Base-by-base conservation (phyloP, 805 yeast species). In the Wickerhamiella australiensis region DNA sequence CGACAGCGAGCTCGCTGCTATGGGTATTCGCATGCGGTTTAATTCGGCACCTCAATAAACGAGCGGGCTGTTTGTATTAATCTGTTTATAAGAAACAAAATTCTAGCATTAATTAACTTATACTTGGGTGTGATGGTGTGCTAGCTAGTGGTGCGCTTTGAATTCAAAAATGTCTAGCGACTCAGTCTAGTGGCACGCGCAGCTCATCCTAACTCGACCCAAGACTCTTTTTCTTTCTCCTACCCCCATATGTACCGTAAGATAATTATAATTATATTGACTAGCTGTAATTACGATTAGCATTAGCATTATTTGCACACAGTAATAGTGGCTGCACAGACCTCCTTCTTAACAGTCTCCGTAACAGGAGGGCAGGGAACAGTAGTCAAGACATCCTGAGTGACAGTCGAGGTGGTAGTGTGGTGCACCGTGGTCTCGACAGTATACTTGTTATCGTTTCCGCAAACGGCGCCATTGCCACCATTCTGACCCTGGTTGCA, bases 21-120 rank as follows among this genome's bases (percentile, higher is more conserved):
- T 92, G 98, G 97, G 97, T 69, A 87, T 92, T 58, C 80, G 84
- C 67, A 74, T 92, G 82, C 79, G 82, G 56, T 90, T 85, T 70
- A 85, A 85, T 60, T 94, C 88, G 47, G 80, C 75, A 49, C 95
- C 72, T 2, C 51, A 54, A 41, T 59, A 53, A 52, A n/a, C 33
- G 9, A 29, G 33, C 33, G 13, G 33, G 33, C 4, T n/a, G 13
- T 11, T 12, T 11, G 13, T 12, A n/a, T 11, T 25, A 6, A 25
- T 6, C 33, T 29, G 13, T 29, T 29, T 29, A 6, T 29, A 29
- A 7, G 13, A 29, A 6, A 18, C 4, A 38, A 38, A 13, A 23
- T 15, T 13, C 12, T 38, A 38, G 42, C 42, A 38, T 38, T 38
- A 33, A 33, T 33, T n/a, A 33, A 17, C 15, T n/a, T 33, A 33